Conservation (phyloP, 345 rosid species). For the Boechera retrofracta region DNA sequence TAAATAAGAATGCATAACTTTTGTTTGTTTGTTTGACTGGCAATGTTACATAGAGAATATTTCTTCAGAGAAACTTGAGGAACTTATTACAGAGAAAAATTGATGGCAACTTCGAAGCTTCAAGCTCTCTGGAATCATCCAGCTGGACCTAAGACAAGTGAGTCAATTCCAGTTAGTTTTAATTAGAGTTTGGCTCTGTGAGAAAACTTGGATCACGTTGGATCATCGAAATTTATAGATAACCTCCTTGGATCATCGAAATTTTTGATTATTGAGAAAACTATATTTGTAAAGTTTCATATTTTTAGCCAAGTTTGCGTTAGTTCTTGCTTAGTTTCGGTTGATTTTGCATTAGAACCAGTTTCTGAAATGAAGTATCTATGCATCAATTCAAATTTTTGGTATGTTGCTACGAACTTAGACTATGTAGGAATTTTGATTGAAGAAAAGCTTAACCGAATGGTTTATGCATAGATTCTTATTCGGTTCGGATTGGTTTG, state of each 20-base stretch:
- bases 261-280: background rate
- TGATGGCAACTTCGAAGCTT: slow-evolving; percentile 65
- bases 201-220: background rate
- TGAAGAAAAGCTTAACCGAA: background rate
- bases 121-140: slow-evolving; percentile 95
- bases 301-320: background rate
- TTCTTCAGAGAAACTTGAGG: slow-evolving; percentile 8
- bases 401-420: background rate
- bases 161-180: slow-evolving; percentile 36
- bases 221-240: background rate
- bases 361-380: background rate
- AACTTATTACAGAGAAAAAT: slow-evolving; percentile 1
- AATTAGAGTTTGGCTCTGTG: background rate
- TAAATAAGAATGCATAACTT: background rate
- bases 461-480: background rate
- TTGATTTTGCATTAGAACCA: background rate
- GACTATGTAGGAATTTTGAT: background rate
- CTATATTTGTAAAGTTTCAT: background rate
- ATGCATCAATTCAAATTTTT: background rate
- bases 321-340: background rate
- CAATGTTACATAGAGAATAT: background rate
- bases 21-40: background rate
- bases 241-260: background rate
- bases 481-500: background rate
- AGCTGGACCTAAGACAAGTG: slow-evolving; percentile 94